phyloP scores from a whole-genome alignment of 1,284 basidiomycete genomes.

The Neonothopanus nambi region DNA sequence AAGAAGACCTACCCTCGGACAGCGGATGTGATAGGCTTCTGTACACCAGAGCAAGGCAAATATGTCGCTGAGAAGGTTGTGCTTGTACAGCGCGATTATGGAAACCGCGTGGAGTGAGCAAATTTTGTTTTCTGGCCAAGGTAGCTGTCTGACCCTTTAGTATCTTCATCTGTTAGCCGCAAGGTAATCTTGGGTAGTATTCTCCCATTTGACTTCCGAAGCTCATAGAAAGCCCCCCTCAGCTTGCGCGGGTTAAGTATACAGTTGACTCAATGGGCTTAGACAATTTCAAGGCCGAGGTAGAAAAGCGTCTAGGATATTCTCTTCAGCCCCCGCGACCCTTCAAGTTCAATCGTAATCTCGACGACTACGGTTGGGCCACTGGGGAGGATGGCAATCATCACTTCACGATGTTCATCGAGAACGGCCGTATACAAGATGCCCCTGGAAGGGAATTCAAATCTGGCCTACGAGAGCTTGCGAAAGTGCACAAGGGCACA shows the following conservation, averaged over 20 bases:
- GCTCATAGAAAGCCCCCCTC: constrained; percentile 25
- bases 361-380: constrained; percentile 94
- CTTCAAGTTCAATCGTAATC: constrained; percentile 86
- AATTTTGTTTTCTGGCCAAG: background rate
- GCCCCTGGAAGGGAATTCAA: constrained; percentile 91
- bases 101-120: constrained; percentile 87
- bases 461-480: constrained; percentile 89
- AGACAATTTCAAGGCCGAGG: constrained; percentile 82
- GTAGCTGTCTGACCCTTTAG: constrained; percentile 13
- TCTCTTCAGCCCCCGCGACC: constrained; percentile 70
- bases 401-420: constrained; percentile 94
- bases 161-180: constrained; percentile 36
- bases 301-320: constrained; percentile 89
- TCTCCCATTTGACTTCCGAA: background rate
- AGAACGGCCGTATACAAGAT: constrained; percentile 96
- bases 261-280: constrained; percentile 95
- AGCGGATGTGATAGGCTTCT: constrained; percentile 90
- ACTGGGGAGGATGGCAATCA: constrained; percentile 86
- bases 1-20: constrained; percentile 98
- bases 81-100: constrained; percentile 93
- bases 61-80: constrained; percentile 91
- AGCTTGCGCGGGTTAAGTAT: constrained; percentile 94
- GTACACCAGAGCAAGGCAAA: constrained; percentile 83
- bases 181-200: constrained; percentile 43
- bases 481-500: constrained; percentile 89